Percentiles rank a stretch among this genome's conserved stretches.
These are phyloP conservation scores for Diophrys appendiculata DNA, from an alignment of 73 alveolate species.

Conservation along the genomic window DNA sequence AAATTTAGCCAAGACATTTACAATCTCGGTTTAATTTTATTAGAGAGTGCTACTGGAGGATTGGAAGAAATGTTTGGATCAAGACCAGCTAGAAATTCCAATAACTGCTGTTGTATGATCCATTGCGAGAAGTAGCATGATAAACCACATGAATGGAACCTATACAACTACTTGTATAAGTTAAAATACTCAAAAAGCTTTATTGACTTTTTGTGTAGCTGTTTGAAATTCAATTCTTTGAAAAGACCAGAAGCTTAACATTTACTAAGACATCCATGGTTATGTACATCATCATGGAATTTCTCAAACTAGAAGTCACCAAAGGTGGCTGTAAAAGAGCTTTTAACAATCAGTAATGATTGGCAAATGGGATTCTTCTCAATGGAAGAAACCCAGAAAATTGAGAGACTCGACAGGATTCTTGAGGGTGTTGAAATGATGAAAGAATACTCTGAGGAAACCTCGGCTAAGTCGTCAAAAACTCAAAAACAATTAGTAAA, in stretches of 20 bases:
- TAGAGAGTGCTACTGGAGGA: not conserved
- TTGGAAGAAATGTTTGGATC: not conserved
- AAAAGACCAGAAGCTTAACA: not conserved
- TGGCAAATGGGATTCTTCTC: not conserved
- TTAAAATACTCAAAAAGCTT: not conserved
- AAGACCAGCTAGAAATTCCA: not conserved
- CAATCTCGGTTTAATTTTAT: not conserved
- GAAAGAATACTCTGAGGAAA: conserved; percentile 2
- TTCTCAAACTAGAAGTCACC: not conserved
- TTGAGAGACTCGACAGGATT: conserved; percentile 1
- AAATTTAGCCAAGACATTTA: not conserved
- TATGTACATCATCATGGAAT: not conserved
- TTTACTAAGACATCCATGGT: not conserved
- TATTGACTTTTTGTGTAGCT: not conserved
- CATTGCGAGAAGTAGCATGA: not conserved
- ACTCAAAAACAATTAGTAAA: not conserved
- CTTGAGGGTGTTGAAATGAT: not conserved
- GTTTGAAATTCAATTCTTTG: not conserved
- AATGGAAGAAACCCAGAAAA: not conserved
- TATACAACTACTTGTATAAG: not conserved
- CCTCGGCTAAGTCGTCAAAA: not conserved
- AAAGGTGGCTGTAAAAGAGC: not conserved
- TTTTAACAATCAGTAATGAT: not conserved
- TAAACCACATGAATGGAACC: not conserved
- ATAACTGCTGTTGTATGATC: not conserved